These are phyloP conservation scores for Escovopsis sp. DNA, from an alignment of 2,329 filamentous ascomycete genomes.

Conservation along the genomic window DNA sequence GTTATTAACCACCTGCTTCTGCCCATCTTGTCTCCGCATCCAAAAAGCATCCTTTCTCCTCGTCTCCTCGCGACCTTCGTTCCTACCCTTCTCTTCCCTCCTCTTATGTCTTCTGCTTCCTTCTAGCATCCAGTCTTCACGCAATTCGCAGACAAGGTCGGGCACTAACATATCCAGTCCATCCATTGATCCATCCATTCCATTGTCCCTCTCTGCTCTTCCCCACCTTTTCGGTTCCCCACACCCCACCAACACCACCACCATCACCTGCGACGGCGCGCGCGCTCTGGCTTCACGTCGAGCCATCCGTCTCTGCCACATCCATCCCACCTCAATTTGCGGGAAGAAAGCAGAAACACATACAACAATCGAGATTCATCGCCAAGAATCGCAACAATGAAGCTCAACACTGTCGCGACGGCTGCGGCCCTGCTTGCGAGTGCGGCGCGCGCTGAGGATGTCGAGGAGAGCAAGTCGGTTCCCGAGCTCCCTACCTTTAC, in stretches of 20 bases:
- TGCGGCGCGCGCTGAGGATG: constrained; percentile 53
- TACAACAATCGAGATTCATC: too few relatives aligned
- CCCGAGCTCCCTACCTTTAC: constrained; percentile 71
- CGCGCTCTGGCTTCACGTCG: too few relatives aligned
- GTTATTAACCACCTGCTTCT: constrained; percentile 5
- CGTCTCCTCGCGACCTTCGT: constrained; percentile 4
- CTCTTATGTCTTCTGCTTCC: constrained; percentile 3
- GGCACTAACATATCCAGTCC: too few relatives aligned
- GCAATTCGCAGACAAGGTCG: constrained; percentile 9
- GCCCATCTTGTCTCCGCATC: constrained; percentile 8
- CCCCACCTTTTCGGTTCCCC: constrained; percentile 33
- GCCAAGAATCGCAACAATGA: constrained; percentile 38
- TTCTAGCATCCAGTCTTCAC: constrained; percentile 8
- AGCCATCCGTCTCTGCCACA: too few relatives aligned
- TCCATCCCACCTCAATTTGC: too few relatives aligned
- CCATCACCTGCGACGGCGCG: too few relatives aligned
- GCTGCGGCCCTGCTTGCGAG: constrained; percentile 57
- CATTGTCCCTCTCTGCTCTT: constrained; percentile 5
- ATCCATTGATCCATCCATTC: constrained; percentile 1
- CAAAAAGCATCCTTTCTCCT: constrained; percentile 7
- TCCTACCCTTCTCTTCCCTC: constrained; percentile 7
- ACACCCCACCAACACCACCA: constrained; percentile 17
- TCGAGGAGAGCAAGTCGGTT: constrained; percentile 43
- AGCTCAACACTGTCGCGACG: constrained; percentile 65
- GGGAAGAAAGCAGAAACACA: too few relatives aligned